Base-by-base conservation (phyloP, 495 filamentous ascomycete species). In the Geoglossum glabrum region DNA sequence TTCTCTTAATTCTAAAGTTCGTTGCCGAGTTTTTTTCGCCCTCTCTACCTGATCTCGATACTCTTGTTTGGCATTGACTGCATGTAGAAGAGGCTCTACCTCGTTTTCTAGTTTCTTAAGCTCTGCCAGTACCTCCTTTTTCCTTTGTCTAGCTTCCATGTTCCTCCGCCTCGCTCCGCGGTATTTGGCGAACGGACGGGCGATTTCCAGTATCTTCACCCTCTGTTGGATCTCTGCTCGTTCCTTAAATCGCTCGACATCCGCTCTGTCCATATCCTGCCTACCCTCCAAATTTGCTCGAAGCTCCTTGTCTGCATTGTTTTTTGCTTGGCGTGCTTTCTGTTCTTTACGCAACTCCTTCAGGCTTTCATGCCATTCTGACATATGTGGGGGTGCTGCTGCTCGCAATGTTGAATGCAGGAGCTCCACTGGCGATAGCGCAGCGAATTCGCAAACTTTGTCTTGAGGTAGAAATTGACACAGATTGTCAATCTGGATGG, bases 391-490 rank as follows among this genome's bases (percentile, higher is more conserved):
- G 0, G 85, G 80, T 3, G 87, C 92, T 21, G 88, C 90, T 2
- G 92, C 92, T 63, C 85, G 77, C 59, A 92, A 82, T 0, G 92
- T 99, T 52, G 89, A 84, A 40, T 77, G 72, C 1, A 99, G 76
- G 19, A 95, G 75, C n/a, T 93, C 85, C n/a, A 89, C 72, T 0
- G 88, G 85, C 7, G 80, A 84, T 61, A 96, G 75, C 15, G 78
- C 84, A 10, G 92, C 87, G 65, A 99, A 99, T 61, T 95, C 89
- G 26, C 87, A 86, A 6, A 99, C 93, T 64, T 88, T 85, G 66
- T 99, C 92, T 67, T 99, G 92, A 0, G 92, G 92, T 36, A 99
- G 75, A 63, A 99, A 99, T 69, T 97, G 92, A 67, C 92, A 99
- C 1, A 97, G 75, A 63, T 99, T 99, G 69, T 97, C 92, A 64